Percentiles rank a stretch among this genome's conserved stretches.
phyloP scores from a whole-genome alignment of 2,329 filamentous ascomycete species.

The Phyllosticta paracitricarpa region DNA sequence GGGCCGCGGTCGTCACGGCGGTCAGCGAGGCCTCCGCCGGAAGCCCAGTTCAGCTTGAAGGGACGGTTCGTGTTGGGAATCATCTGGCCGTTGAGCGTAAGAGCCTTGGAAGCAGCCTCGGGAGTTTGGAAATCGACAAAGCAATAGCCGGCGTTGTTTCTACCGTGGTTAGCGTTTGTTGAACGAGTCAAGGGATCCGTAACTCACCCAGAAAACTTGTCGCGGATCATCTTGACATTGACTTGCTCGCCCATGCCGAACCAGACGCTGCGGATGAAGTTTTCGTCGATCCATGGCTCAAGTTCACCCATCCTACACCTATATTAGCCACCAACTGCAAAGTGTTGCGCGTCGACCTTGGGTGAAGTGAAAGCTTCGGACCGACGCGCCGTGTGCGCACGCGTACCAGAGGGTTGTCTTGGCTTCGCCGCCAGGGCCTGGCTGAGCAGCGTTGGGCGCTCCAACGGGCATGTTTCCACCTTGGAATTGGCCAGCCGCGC shows the following conservation, averaged over 20 bases:
- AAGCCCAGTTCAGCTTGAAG: conserved; percentile 99
- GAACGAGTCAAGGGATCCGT: not conserved
- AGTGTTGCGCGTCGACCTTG: not conserved
- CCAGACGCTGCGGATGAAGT: conserved; percentile 93
- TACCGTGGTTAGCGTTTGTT: conserved; percentile 36
- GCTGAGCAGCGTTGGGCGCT: conserved; percentile 26
- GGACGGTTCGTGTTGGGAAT: conserved; percentile 91
- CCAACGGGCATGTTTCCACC: conserved; percentile 35
- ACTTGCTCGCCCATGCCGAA: conserved; percentile 88
- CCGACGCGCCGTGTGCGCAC: not conserved
- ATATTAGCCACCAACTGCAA: not conserved
- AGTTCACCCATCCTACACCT: conserved; percentile 87
- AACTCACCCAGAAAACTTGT: conserved; percentile 91
- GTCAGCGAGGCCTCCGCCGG: conserved; percentile 88
- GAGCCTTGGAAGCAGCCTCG: conserved; percentile 80
- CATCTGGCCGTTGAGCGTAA: conserved; percentile 75
- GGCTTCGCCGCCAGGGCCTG: conserved; percentile 26
- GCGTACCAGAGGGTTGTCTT: conserved; percentile 47
- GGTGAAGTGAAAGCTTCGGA: not conserved
- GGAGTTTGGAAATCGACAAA: conserved; percentile 86
- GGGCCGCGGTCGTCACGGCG: conserved; percentile 92
- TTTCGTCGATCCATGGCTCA: conserved; percentile 98
- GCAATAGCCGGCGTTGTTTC: conserved; percentile 97
- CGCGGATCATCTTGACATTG: conserved; percentile 98
- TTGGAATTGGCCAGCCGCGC: conserved; percentile 40